Base-by-base conservation (phyloP, 169 alveolate species). In the Eimeria zaria region DNA sequence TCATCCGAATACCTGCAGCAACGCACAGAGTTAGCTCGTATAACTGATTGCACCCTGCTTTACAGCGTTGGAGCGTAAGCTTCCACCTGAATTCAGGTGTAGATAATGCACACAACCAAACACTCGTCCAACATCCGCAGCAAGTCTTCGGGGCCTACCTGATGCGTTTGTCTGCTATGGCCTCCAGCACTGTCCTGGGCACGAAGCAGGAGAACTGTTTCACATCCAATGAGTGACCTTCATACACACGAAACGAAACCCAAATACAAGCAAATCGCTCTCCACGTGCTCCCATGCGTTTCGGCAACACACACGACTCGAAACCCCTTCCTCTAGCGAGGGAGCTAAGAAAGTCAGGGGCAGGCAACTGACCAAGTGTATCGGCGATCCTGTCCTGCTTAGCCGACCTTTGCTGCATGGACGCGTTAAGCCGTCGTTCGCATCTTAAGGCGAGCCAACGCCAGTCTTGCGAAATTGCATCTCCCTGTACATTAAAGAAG, bases 131-230 rank as follows among this genome's bases (percentile, higher is more conserved):
- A 46, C 39, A 8, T 41, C 22, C 27, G 64, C n/a, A 48, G 67
- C 91, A 84, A 7, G 48, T 27, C 46, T 58, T 67, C 22, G 55
- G 2, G 12, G 24, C 87, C 24, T 9, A 92, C 64, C 98, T 93
- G 76, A 97, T 97, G 81, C 98, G 95, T 67, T 91, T 95, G 74
- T 97, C 98, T 18, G 97, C 98, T 62, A 97, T 97, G n/a, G 98
- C 98, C 74, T 97, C 98, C 89, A 97, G 95, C 36, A 97, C 98
- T 11, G 98, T 97, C 90, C 98, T 91, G 1, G 98, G 98, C 95
- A 97, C 98, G 97, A 97, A 97, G 91, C 98, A 97, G 73, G 98
- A 88, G 73, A 97, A 97, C 89, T 97, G 98, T 58, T 80, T 89
- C 73, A 97, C 97, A 89, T 96, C 98, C 95, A 96, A 90, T 18